phyloP scores from a whole-genome alignment of 805 yeast species.

The Candida michaelii region DNA sequence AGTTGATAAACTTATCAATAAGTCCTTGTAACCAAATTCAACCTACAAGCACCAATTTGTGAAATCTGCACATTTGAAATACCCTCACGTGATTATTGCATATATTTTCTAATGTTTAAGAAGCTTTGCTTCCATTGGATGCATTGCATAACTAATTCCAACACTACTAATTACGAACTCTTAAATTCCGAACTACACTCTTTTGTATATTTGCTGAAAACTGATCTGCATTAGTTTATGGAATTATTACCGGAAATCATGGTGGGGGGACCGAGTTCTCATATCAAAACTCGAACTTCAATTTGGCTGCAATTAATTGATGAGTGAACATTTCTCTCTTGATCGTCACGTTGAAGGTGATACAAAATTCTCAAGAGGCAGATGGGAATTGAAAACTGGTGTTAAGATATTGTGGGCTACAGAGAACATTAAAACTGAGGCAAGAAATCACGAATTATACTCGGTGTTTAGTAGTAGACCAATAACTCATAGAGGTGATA shows the following conservation, averaged over 20 bases:
- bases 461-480: conserved; percentile 22
- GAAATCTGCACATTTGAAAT: too few relatives aligned
- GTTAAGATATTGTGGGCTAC: conserved; percentile 35
- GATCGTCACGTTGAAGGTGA: conserved; percentile 26
- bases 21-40: too few relatives aligned
- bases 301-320: not conserved
- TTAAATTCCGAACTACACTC: too few relatives aligned
- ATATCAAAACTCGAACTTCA: not conserved
- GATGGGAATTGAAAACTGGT: conserved; percentile 30
- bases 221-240: too few relatives aligned
- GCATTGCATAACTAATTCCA: too few relatives aligned
- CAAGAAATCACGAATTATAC: conserved; percentile 16
- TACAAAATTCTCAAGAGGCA: conserved; percentile 29
- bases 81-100: too few relatives aligned
- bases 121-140: too few relatives aligned
- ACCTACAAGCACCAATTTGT: too few relatives aligned
- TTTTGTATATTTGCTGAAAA: too few relatives aligned
- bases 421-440: conserved; percentile 23
- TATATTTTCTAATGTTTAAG: too few relatives aligned
- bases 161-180: too few relatives aligned
- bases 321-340: conserved; percentile 14
- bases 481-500: conserved; percentile 21
- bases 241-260: conserved; percentile 1
- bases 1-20: too few relatives aligned
- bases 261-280: not conserved